Base-by-base conservation (phyloP, 2,329 filamentous ascomycete species). In the Pseudodiploospora longispora region DNA sequence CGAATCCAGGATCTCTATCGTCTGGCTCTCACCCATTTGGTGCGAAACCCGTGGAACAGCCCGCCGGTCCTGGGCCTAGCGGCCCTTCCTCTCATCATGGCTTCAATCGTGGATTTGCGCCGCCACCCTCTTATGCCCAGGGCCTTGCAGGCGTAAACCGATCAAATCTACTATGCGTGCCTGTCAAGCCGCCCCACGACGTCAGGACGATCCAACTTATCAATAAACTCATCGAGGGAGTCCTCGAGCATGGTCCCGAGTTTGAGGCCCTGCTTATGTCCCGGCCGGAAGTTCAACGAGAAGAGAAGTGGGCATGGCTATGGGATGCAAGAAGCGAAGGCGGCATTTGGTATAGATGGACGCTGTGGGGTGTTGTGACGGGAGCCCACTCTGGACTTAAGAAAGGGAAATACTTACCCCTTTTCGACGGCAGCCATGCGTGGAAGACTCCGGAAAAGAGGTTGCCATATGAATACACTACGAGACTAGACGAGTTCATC, bases 181-280 rank as follows among this genome's bases (percentile, higher is more conserved):
- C 83, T 2, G 83, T 95, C 9, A 79, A 80, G 49, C 74, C 84
- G 6, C 91, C 91, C 2, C 74, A 77, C 5, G 85, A 96, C 54
- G 76, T 95, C 40, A 83, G 81, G 51, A 84, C 85, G 49, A 70
- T 96, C 1, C 82, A 82, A 46, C 74, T 94, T 37, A 94, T 97
- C 48, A 91, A 97, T 66, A 90, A 85, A 60, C 85, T 89, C 0
- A 75, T 95, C 31, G 91, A 97, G 58, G 76, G 77, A 3, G 71
- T 97, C 0, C 69, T 96, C 6, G 78, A 81, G 27, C 80, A 93
- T 53, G 89, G 90, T 0, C 80, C 87, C 0, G 87, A 93, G 57
- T 94, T 95, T 48, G 93, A 98, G 64, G 89, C 90, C 5, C 71
- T 95, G 2, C 74, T 98, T 6, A 97, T 97, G 93, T 84, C 83